Evolutionary conservation across 2,329 filamentous ascomycete species (phyloP).

Genomic region (Zarea fungicola): DNA sequence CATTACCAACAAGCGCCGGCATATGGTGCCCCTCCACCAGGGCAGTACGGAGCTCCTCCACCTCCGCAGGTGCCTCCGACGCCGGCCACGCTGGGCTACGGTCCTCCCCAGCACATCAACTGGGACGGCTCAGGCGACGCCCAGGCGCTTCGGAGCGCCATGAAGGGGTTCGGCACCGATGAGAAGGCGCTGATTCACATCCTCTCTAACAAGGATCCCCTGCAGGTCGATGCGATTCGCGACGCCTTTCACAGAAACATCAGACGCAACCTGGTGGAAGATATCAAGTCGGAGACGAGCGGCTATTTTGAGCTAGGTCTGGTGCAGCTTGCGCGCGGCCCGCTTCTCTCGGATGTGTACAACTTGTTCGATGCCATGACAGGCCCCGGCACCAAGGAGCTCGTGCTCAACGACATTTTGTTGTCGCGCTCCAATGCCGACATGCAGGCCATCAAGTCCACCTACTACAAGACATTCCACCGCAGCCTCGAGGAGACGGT

Average conservation of each 20-base stretch:
- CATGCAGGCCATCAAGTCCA: slow-evolving; percentile 75
- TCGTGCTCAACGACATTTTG: slow-evolving; percentile 78
- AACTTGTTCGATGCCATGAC: slow-evolving; percentile 66
- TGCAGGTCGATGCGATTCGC: slow-evolving; percentile 67
- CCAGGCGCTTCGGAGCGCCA: slow-evolving; percentile 68
- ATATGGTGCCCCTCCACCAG: slow-evolving; percentile 24
- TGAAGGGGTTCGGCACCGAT: slow-evolving; percentile 92
- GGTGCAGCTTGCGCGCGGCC: slow-evolving; percentile 70
- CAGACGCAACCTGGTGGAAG: slow-evolving; percentile 64
- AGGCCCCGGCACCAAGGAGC: slow-evolving; percentile 81
- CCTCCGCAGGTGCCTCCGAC: slow-evolving; percentile 46
- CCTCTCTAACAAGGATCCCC: slow-evolving; percentile 67
- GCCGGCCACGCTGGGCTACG: slow-evolving; percentile 69
- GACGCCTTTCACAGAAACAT: slow-evolving; percentile 60
- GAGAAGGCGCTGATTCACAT: slow-evolving; percentile 69
- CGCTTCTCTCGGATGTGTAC: slow-evolving; percentile 69
- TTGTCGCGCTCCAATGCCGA: slow-evolving; percentile 82
- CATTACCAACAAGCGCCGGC: slow-evolving; percentile 13
- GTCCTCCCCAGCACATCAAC: slow-evolving; percentile 61
- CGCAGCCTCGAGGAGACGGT: slow-evolving; percentile 67
- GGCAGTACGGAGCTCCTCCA: slow-evolving; percentile 38
- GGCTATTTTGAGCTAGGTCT: slow-evolving; percentile 71
- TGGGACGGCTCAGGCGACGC: slow-evolving; percentile 66
- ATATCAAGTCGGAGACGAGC: slow-evolving; percentile 72
- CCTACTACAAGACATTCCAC: slow-evolving; percentile 65